These are phyloP conservation scores for Plenodomus lindquistii DNA, from an alignment of 2,329 filamentous ascomycete species.

Conservation along the genomic window DNA sequence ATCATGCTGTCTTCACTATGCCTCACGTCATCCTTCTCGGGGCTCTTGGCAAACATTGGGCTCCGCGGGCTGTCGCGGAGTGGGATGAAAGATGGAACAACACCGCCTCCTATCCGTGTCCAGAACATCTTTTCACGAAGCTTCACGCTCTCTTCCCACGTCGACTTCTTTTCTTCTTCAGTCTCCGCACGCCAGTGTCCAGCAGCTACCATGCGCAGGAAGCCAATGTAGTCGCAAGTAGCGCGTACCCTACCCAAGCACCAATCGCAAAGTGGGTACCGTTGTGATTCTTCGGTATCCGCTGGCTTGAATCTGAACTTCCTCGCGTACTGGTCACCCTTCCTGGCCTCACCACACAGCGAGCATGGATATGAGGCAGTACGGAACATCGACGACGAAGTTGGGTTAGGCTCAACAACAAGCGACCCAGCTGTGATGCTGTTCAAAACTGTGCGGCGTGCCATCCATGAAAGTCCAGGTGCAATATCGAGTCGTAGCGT, in stretches of 20 bases:
- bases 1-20: constrained; percentile 35
- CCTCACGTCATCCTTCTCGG: constrained; percentile 21
- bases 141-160: constrained; percentile 93
- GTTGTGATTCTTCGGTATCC: constrained; percentile 82
- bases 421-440: constrained; percentile 84
- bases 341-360: constrained; percentile 82
- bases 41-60: constrained; percentile 31
- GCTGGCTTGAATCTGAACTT: constrained; percentile 88
- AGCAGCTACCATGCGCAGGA: constrained; percentile 87
- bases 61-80: constrained; percentile 39
- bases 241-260: constrained; percentile 83
- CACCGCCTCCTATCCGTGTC: constrained; percentile 88
- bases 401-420: constrained; percentile 76
- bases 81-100: constrained; percentile 67
- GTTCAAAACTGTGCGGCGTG: constrained; percentile 79
- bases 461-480: constrained; percentile 91
- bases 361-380: constrained; percentile 72
- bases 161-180: constrained; percentile 79
- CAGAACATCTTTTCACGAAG: constrained; percentile 96
- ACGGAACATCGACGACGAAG: constrained; percentile 55
- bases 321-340: constrained; percentile 70
- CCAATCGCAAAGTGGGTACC: constrained; percentile 87
- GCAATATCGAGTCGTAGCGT: constrained; percentile 87
- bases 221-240: constrained; percentile 90
- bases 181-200: constrained; percentile 87